A percentile compares a stretch with the other conserved stretches of the same genome.
Conservation (phyloP, 257 asterid species). For the Agastache rugosa region DNA sequence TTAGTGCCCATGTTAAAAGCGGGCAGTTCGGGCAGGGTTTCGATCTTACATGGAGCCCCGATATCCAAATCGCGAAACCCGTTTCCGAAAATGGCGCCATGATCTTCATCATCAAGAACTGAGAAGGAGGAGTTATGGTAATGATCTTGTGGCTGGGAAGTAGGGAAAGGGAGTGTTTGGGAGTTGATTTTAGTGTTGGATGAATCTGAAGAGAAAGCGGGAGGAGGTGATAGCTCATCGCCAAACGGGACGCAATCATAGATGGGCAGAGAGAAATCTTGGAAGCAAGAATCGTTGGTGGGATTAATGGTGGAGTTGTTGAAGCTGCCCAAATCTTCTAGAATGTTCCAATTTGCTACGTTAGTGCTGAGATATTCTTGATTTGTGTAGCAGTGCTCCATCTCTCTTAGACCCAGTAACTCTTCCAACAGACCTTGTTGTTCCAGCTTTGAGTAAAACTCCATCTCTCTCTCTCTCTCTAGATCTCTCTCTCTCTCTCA, state of each 20-base stretch:
- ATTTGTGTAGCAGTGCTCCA: slow-evolving; percentile 33
- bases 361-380: slow-evolving; percentile 38
- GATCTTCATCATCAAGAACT: slow-evolving; percentile 35
- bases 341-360: slow-evolving; percentile 12
- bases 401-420: slow-evolving; percentile 45
- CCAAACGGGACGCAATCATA: slow-evolving; percentile 46
- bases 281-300: slow-evolving; percentile 30
- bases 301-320: not conserved
- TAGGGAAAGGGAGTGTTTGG: slow-evolving; percentile 37
- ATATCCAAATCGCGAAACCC: slow-evolving; percentile 33
- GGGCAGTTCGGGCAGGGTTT: slow-evolving; percentile 40
- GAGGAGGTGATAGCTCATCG: slow-evolving; percentile 55
- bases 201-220: slow-evolving; percentile 41
- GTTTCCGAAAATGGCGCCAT: slow-evolving; percentile 16
- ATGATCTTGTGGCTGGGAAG: not conserved
- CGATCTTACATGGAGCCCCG: slow-evolving; percentile 44
- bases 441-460: slow-evolving; percentile 43
- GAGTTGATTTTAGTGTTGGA: slow-evolving; percentile 37
- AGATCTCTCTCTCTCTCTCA: slow-evolving; percentile 1
- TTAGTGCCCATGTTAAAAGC: slow-evolving; percentile 43
- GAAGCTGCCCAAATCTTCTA: not conserved
- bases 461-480: slow-evolving; percentile 48
- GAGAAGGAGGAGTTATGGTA: not conserved
- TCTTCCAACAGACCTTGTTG: slow-evolving; percentile 57
- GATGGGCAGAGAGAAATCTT: slow-evolving; percentile 40